Evolutionary conservation across 164 flowering plant species (phyloP), one percentile per base, ranked within the genome.

Genomic region (Vitis cinerea): DNA sequence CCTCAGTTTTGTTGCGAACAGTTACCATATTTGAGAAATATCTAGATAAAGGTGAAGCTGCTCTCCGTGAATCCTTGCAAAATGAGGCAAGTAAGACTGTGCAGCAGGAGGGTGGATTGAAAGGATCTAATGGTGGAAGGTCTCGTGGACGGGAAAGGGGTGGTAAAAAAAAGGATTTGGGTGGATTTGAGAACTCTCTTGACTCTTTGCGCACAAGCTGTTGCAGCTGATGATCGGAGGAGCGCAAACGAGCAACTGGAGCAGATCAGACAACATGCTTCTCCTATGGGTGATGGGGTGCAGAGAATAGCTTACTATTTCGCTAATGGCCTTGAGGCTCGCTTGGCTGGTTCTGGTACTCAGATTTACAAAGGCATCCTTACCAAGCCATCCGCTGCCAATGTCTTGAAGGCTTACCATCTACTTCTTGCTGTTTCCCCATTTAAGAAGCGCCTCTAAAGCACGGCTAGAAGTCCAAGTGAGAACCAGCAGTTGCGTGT

Each of bases 21-120:
- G 83, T 90, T 71, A 75, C 81, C 27, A 85, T 91, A 82, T 96
- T 93, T 79, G 94, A 91, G 84, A 96, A 89, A 75, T 84, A 87
- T 74, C 74, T 93, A 29, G 80, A 65, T 9, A 50, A 77, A 27
- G 57, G 64, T 59, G 79, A 74, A 48, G 70, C 75, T 27, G 78
- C 67, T 59, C 78, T 78, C 64, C 72, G 78, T 10, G 75, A 71
- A 68, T 59, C 72, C n/a, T 64, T 67, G 37, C 69, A 74, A 63
- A 59, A 64, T 55, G 68, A 44, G 13, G 63, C 48, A 6, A 68
- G 30, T 15, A 74, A 64, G 51, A 78, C 55, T 53, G 48, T 2
- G 29, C 59, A 68, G 31, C 72, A 70, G 27, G 56, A 63, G 49
- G 63, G 3, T 61, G 71, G 65, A n/a, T 10, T 51, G 13, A 71